phyloP scores from a whole-genome alignment of 179 eudicot species.

The Sideroxylon spinosum region DNA sequence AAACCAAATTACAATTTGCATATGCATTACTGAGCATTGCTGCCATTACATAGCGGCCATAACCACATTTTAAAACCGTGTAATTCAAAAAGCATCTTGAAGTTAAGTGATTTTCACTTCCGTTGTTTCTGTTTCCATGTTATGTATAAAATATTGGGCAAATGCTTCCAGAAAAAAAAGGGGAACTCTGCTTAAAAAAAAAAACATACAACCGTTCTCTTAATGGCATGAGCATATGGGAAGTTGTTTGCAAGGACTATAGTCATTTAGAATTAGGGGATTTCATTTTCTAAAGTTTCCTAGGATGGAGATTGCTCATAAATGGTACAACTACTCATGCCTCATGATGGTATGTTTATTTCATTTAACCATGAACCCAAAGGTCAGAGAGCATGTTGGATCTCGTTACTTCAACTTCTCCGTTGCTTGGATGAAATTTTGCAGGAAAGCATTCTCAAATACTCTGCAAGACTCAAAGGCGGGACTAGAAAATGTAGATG shows the following conservation, averaged over 20 bases:
- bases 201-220: not conserved
- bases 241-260: not conserved
- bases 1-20: too few relatives aligned
- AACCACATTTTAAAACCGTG: not conserved
- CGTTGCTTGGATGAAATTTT: conserved; percentile 5
- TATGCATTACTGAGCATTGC: not conserved
- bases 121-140: not conserved
- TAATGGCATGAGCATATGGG: not conserved
- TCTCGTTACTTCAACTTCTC: not conserved
- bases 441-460: conserved; percentile 22
- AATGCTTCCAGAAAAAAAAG: too few relatives aligned
- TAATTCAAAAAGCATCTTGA: not conserved
- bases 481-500: conserved; percentile 11
- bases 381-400: not conserved
- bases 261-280: not conserved
- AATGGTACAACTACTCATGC: conserved; percentile 1
- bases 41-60: not conserved
- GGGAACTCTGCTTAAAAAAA: too few relatives aligned
- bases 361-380: not conserved
- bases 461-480: not conserved
- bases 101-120: not conserved
- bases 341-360: not conserved
- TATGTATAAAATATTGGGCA: not conserved
- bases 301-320: not conserved
- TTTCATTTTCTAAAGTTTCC: not conserved